These are phyloP conservation scores for Pseudohalonectria lignicola DNA, from an alignment of 2,329 filamentous ascomycete genomes.

Conservation along the genomic window DNA sequence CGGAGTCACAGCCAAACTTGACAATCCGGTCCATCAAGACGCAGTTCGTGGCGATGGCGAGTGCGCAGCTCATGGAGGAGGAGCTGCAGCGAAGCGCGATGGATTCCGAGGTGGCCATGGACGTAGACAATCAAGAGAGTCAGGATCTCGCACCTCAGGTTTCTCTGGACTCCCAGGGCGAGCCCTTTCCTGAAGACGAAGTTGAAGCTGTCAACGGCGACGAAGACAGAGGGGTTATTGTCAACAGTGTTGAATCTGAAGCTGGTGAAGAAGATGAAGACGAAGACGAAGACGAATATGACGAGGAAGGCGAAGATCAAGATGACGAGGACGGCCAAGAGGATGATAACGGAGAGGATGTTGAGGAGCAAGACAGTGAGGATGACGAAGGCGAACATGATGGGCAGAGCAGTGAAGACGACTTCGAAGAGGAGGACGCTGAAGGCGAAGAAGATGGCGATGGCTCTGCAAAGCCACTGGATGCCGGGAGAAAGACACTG, in stretches of 20 bases:
- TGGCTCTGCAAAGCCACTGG: not conserved
- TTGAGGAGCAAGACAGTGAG: constrained; percentile 16
- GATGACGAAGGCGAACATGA: too few species aligned
- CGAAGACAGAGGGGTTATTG: constrained; percentile 18
- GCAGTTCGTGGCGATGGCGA: constrained; percentile 28
- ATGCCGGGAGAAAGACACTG: too few species aligned
- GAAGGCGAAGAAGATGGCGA: constrained; percentile 15
- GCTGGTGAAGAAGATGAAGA: constrained; percentile 18
- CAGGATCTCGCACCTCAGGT: too few species aligned
- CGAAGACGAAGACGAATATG: constrained; percentile 19
- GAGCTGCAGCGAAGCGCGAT: constrained; percentile 45
- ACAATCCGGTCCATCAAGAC: not conserved
- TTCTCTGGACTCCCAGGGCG: too few species aligned
- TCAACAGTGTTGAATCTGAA: constrained; percentile 13
- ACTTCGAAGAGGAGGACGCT: constrained; percentile 15
- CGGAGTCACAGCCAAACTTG: too few species aligned
- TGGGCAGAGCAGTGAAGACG: constrained; percentile 11
- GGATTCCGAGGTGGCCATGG: constrained; percentile 30
- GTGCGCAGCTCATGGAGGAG: constrained; percentile 43
- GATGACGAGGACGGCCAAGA: constrained; percentile 14
- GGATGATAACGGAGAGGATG: constrained; percentile 15
- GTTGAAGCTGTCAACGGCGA: constrained; percentile 28
- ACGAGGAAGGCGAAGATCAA: constrained; percentile 21
- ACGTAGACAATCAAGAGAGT: constrained; percentile 12
- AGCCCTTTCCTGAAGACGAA: constrained; percentile 4